Percentiles rank a stretch among this genome's conserved stretches.
Evolutionary conservation across 1,284 basidiomycete genomes (phyloP).

Genomic region (Tilletia walkeri): DNA sequence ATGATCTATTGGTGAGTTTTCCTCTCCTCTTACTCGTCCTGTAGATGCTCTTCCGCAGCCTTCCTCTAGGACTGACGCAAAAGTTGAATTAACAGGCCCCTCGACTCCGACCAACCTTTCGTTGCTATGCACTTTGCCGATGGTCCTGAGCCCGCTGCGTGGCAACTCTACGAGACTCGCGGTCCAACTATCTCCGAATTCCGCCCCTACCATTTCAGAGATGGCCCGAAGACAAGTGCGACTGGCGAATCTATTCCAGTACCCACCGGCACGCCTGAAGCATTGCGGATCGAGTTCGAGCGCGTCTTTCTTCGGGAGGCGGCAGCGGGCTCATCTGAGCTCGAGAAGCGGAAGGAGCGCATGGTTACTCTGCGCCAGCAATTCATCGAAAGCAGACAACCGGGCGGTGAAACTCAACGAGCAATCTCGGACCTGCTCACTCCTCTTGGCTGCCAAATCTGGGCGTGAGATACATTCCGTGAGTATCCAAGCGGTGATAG

Average conservation of each 20-base stretch:
- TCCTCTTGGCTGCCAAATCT: too few relatives aligned
- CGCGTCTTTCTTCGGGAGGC: background rate
- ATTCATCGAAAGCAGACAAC: background rate
- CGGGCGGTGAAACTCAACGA: too few relatives aligned
- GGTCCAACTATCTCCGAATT: background rate
- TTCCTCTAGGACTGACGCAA: too few relatives aligned
- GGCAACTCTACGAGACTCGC: conserved; percentile 2
- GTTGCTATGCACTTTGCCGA: background rate
- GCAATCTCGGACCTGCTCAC: too few relatives aligned
- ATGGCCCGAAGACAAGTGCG: background rate
- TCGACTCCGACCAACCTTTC: conserved; percentile 1
- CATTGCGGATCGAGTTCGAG: background rate
- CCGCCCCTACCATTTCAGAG: background rate
- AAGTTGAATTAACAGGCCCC: background rate
- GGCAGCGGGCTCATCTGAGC: background rate
- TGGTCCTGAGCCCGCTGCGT: background rate
- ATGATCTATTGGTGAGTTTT: conserved; percentile 4
- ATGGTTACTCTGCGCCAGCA: background rate
- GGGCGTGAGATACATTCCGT: too few relatives aligned
- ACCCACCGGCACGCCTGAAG: background rate
- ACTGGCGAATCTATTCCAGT: background rate
- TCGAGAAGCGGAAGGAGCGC: background rate
- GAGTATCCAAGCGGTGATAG: too few relatives aligned
- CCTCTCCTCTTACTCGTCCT: too few relatives aligned
- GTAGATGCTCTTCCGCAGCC: too few relatives aligned